Conservation (phyloP, 495 filamentous ascomycete species). For the Penicillium cataractarum region DNA sequence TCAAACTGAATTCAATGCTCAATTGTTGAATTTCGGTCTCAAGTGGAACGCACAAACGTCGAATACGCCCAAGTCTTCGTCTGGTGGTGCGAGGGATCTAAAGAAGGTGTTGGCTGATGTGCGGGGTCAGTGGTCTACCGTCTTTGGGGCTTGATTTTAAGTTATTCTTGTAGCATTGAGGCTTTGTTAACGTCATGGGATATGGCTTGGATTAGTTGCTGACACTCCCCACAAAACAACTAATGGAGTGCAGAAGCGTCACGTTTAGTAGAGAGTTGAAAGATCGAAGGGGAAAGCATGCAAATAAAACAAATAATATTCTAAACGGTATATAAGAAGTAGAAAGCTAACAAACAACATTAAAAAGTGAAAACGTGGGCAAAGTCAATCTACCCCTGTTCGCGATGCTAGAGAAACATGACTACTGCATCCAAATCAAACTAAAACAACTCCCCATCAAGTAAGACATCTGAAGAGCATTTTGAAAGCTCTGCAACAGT, state of each 20-base stretch:
- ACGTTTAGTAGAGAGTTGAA: no score
- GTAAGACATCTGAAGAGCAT: conserved; percentile 9
- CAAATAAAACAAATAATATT: no score
- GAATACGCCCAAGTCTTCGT: neutral
- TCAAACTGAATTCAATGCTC: neutral
- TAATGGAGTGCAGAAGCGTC: no score
- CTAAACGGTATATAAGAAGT: neutral
- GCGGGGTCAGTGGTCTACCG: neutral
- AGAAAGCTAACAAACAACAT: neutral
- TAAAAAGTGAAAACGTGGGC: neutral
- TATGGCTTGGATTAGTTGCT: neutral
- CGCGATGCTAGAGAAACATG: neutral
- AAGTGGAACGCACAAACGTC: neutral
- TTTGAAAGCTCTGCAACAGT: conserved; percentile 30
- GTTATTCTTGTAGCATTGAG: neutral
- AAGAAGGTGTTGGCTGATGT: neutral
- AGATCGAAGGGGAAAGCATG: no score
- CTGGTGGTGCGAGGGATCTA: neutral
- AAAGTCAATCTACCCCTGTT: neutral
- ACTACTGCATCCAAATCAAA: neutral
- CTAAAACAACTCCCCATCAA: conserved; percentile 16
- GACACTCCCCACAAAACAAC: no score
- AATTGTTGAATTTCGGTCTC: neutral
- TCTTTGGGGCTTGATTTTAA: neutral
- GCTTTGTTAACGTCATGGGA: neutral